Evolutionary conservation across 805 yeast genomes (phyloP), one percentile per base, ranked within the genome.

Genomic region (Cyberlindnera japonica): DNA sequence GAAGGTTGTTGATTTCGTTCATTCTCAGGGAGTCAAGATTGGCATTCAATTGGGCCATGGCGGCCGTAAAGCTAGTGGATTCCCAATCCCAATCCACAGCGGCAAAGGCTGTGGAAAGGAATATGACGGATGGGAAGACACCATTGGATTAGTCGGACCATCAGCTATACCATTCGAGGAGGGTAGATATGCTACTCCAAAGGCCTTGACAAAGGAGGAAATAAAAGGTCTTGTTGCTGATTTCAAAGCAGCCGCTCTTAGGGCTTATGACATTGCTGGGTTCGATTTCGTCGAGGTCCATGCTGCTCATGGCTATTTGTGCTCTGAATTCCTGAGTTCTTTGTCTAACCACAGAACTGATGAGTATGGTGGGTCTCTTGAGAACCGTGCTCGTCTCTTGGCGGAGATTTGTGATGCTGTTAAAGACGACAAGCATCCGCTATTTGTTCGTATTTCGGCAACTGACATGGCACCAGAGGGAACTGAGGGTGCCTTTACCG

Each of bases 361-460:
- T 53, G 65, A 71, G 47, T 81, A 79, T 48, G 87, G 86, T 33
- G 85, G 85, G 6, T 62, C 73, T 2, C 64, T 78, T 38, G 83
- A 77, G 51, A 78, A 78, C 59, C 69, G 86, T 47, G 64, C 65
- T 9, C 61, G 79, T 33, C 65, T 80, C 38, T 48, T 71, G 9
- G 48, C 71, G 22, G 81, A 80, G 48, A 53, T 73, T 15, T 57
- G 76, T n/a, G 73, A 68, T 33, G 69, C 64, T n/a, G 53, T 77
- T 27, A 62, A 66, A 45, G 23, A 79, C 53, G 71, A 68, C 17
- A 62, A 59, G 15, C 62, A 63, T 29, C 77, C 81, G 4, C 40
- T 78, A 10, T 72, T 74, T 19, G 52, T 47, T 9, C 50, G 55
- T 43, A 25, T 49, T 15, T 51, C 55, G 5, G 52, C 48, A 15